Percentiles rank a stretch among this genome's conserved stretches.
These are phyloP conservation scores for Xylaria sp. DNA, from an alignment of 2,329 filamentous ascomycete genomes.

Conservation along the genomic window DNA sequence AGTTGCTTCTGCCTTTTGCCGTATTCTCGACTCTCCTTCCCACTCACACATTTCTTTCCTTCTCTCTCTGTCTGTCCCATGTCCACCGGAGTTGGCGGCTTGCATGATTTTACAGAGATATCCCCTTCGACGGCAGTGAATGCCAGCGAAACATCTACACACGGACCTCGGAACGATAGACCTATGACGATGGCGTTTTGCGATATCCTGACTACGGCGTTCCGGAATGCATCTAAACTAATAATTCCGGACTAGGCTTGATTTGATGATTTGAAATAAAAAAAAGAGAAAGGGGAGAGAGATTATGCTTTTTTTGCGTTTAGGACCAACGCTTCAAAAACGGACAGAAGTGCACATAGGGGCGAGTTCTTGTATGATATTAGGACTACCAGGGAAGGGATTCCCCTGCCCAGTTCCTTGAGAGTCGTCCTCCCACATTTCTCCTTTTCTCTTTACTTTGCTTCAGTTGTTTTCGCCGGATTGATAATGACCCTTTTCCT, in stretches of 20 bases:
- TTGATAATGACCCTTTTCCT: conserved; percentile 6
- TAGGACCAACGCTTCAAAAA: neutral
- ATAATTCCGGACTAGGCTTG: conserved; percentile 13
- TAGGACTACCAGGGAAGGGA: neutral
- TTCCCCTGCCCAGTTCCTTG: no score
- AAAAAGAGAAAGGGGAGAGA: neutral
- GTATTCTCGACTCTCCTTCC: neutral
- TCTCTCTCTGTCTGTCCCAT: conserved; percentile 13
- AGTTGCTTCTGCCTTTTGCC: neutral
- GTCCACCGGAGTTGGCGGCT: conserved; percentile 30
- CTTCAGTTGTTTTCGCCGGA: neutral
- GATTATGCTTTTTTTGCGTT: neutral
- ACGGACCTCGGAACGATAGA: conserved; percentile 14
- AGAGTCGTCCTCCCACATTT: neutral
- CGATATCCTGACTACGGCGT: conserved; percentile 30
- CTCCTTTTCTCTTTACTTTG: neutral
- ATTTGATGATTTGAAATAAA: conserved; percentile 6
- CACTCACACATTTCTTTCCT: neutral
- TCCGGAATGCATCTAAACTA: conserved; percentile 20
- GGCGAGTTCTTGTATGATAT: neutral
- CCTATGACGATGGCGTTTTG: conserved; percentile 24
- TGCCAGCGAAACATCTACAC: conserved; percentile 23
- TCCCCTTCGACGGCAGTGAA: conserved; percentile 22
- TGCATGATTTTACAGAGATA: conserved; percentile 30
- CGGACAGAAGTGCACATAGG: conserved; percentile 13